Base-by-base conservation (phyloP, 2,329 filamentous ascomycete species). In the Aspergillus tanneri region DNA sequence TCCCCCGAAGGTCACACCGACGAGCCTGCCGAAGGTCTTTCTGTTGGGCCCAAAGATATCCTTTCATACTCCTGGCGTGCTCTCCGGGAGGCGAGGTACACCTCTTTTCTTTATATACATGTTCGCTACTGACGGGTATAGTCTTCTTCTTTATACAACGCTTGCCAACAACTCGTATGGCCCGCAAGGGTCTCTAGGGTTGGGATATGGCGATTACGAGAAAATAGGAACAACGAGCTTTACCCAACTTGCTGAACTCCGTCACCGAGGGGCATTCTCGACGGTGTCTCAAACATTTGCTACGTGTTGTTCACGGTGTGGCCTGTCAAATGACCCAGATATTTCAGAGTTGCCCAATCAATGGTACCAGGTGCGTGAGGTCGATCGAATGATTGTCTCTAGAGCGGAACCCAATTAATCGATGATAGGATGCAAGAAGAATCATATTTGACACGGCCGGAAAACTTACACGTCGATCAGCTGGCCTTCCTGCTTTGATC, bases 11-110 rank as follows among this genome's bases (percentile, higher is more conserved):
- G 92, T 0, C 85, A 93, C 66, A 74, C 65, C 0, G 73, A 80
- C 64, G 59, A 78, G 49, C 58, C 77, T 43, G 59, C 85, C 0
- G 84, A 91, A 43, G 88, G 92, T 21, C 68, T 89, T n/a, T 82
- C 87, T 12, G 79, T 86, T 4, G 87, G 85, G 1, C 77, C 90
- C 0, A 97, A 96, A 64, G 90, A 95, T 59, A 79, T 95, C 14
- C 72, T 99, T 38, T 97, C 92, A 56, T 99, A 93, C 67, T 96
- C 90, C 53, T 99, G 96, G 80, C 83, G 93, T 59, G 89, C 90
- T 5, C 77, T 96, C n/a, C 92, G 96, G 53, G 93, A 99, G 71
- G 89, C 91, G 19, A 96, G 89, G 87, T 90, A 73, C 52, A 71
- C 46, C 16, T 30, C 11, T 24, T 11, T 14, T 12, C 24, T 30